phyloP scores from a whole-genome alignment of 2,329 filamentous ascomycete species.

The Plectosphaerella plurivora region DNA sequence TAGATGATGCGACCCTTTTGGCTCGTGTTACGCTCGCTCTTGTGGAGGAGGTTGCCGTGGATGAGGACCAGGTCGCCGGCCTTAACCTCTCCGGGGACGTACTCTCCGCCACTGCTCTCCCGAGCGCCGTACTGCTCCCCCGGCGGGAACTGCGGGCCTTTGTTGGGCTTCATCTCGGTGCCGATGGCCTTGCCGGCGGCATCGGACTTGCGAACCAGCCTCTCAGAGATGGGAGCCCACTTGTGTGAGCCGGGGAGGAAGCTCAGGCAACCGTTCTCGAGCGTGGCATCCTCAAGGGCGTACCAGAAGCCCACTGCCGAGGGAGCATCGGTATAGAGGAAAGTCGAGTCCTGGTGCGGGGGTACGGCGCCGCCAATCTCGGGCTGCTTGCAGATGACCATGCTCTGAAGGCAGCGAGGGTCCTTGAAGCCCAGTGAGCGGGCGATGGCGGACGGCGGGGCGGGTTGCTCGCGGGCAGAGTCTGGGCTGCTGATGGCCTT shows the following conservation, averaged over 20 bases:
- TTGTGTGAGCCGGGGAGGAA: slow-evolving; percentile 81
- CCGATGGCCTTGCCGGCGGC: slow-evolving; percentile 35
- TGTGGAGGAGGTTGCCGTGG: slow-evolving; percentile 92
- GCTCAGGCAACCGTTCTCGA: slow-evolving; percentile 81
- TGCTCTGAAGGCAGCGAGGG: slow-evolving; percentile 79
- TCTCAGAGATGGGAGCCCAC: slow-evolving; percentile 63
- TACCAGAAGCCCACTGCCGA: slow-evolving; percentile 97
- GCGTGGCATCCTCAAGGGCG: slow-evolving; percentile 85
- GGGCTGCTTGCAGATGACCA: slow-evolving; percentile 98
- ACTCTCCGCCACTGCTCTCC: slow-evolving; percentile 39
- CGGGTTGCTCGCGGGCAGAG: slow-evolving; percentile 19
- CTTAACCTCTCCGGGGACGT: slow-evolving; percentile 81
- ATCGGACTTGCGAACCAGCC: slow-evolving; percentile 65
- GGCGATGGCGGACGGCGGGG: slow-evolving; percentile 59
- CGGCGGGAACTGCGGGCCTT: slow-evolving; percentile 58
- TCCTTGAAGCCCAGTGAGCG: slow-evolving; percentile 68
- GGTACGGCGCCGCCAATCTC: slow-evolving; percentile 91
- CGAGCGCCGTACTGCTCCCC: slow-evolving; percentile 42
- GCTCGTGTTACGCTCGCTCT: slow-evolving; percentile 90
- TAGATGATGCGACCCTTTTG: slow-evolving; percentile 88
- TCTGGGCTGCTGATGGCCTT: slow-evolving; percentile 43
- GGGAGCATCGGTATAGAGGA: slow-evolving; percentile 84
- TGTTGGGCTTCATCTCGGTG: slow-evolving; percentile 69
- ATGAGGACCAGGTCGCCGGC: slow-evolving; percentile 89
- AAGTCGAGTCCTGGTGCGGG: slow-evolving; percentile 88